Evolutionary conservation across 768 basidiomycete genomes (phyloP), one percentile per base, ranked within the genome.

Genomic region (Galerina marginata): DNA sequence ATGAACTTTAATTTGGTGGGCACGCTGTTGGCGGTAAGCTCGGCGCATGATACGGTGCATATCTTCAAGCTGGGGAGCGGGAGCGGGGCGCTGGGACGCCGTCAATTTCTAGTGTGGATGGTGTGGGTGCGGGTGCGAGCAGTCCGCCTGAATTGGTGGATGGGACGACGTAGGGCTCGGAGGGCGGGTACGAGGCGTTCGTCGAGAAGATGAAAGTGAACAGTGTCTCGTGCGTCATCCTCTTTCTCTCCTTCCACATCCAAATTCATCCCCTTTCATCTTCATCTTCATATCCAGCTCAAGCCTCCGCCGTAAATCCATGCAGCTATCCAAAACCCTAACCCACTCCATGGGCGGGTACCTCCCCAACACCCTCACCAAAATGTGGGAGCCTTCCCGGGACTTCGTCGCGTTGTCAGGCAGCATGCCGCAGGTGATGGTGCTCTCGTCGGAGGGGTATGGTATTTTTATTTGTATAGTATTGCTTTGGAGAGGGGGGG

Each of bases 401-500:
- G 96, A 97, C 70, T 99, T 99, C 14, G 95, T 97, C 43, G 96
- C 93, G 0, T 75, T 99, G 56, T 92, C 90, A 71, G 88, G 90
- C 14, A 95, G 94, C 6, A 91, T 93, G 76, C 96, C 96, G 0
- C 96, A 99, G 61, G 90, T 98, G 10, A 96, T 97, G 93, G 95
- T 99, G 23, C 86, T 99, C 58, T 95, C 95, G 0, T 92, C 93
- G 0, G 95, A 98, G 59, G 96, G 20, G 20, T 20, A 20, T 20
- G 96, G 1, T 92, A 94, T 67, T 96, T 97, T 73, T 98, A 99
- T 71, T 87, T 91, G 14, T 99, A 99, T 74, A 92, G 84, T 67
- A 96, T 99, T 69, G 96, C 99, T 76, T 76, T 99, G 60, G 96
- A 99, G 74, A 89, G 90, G 54, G 96, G 96, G 96, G 2, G 96